A percentile compares a stretch with the other conserved stretches of the same genome.
Evolutionary conservation across 2,329 filamentous ascomycete species (phyloP).

Genomic region (Hypoxylon sp.): DNA sequence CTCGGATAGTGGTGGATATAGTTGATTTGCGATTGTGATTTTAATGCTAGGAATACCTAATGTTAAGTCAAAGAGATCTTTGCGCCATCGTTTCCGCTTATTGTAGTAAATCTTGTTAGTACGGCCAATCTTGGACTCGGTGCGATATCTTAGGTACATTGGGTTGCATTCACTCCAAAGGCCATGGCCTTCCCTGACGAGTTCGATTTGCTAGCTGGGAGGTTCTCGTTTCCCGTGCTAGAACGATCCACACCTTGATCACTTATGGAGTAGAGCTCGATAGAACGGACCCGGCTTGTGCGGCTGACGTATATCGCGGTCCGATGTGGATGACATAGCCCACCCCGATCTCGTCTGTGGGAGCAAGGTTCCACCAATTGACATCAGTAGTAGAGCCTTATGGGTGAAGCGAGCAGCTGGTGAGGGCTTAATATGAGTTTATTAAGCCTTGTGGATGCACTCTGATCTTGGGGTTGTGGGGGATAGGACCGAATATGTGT

Average conservation of each 20-base stretch:
- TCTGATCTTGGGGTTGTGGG: slow-evolving; percentile 21
- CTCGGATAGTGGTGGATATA: not conserved
- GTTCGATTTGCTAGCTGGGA: not conserved
- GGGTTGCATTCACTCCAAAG: slow-evolving; percentile 13
- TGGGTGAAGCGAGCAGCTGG: not conserved
- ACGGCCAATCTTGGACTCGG: slow-evolving; percentile 6
- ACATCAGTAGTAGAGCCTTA: slow-evolving; percentile 17
- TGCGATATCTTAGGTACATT: not conserved
- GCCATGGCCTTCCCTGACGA: slow-evolving; percentile 10
- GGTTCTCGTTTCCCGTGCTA: not conserved
- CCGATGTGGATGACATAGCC: slow-evolving; percentile 29
- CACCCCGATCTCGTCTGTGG: slow-evolving; percentile 3
- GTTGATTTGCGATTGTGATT: slow-evolving; percentile 2
- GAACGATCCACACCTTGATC: slow-evolving; percentile 7
- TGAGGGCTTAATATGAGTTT: slow-evolving; percentile 2
- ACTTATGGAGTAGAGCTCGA: slow-evolving; percentile 5
- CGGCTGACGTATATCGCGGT: slow-evolving; percentile 20
- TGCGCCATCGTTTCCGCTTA: not conserved
- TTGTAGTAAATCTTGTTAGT: slow-evolving; percentile 7
- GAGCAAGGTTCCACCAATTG: slow-evolving; percentile 3
- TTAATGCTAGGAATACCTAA: slow-evolving; percentile 14
- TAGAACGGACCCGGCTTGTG: slow-evolving; percentile 8
- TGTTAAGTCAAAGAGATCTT: slow-evolving; percentile 4
- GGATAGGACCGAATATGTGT: slow-evolving; percentile 33
- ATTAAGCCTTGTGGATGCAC: not conserved